phyloP scores from a whole-genome alignment of 441 rosid genomes.

The Raphanus hybrid region DNA sequence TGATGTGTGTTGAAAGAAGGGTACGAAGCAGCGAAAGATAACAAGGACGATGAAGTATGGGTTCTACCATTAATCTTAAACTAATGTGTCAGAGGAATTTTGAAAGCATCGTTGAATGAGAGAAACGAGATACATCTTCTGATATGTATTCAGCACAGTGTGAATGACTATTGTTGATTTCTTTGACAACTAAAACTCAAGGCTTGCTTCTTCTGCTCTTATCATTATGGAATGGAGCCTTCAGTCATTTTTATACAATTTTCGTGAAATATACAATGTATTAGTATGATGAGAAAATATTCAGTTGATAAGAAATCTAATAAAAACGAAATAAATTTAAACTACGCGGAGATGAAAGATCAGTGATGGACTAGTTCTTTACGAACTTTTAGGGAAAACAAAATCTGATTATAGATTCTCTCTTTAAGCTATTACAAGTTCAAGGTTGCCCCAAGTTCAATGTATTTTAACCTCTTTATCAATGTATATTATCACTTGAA shows the following conservation, averaged over 20 bases:
- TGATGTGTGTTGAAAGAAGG: background rate
- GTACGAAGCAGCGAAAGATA: background rate
- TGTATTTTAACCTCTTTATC: too few species aligned
- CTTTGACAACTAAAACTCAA: background rate
- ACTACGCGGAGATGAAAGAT: background rate
- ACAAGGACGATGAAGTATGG: background rate
- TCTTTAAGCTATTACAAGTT: too few species aligned
- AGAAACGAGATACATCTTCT: background rate
- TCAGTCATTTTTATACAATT: background rate
- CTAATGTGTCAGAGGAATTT: background rate
- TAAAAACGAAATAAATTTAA: background rate
- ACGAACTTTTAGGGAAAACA: background rate
- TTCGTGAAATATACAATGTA: background rate
- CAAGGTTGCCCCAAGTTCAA: too few species aligned
- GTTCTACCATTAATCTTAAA: background rate
- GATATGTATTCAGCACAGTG: background rate
- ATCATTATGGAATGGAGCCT: background rate
- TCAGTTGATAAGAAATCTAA: background rate
- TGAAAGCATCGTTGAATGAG: background rate
- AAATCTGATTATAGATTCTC: background rate
- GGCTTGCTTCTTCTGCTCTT: background rate
- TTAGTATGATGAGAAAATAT: background rate
- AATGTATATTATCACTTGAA: too few species aligned
- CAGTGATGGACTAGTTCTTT: background rate
- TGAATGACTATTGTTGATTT: background rate